These are phyloP conservation scores for Selaginella tamariscina DNA, from an alignment of 75 land plant genomes.

Conservation along the genomic window DNA sequence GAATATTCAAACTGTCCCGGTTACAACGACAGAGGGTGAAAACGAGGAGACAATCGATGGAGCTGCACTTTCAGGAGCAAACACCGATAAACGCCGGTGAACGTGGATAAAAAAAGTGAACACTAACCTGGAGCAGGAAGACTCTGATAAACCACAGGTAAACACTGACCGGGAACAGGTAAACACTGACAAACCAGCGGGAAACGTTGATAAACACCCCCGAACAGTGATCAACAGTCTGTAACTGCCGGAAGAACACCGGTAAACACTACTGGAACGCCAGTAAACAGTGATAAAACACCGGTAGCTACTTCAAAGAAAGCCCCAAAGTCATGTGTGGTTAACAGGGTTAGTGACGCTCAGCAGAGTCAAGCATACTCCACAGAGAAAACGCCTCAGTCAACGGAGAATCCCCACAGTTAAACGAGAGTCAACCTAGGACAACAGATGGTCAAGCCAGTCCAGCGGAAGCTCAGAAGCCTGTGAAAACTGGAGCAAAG, in stretches of 20 bases:
- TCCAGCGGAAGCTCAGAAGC: not conserved
- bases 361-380: not conserved
- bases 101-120: not conserved
- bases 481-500: not conserved
- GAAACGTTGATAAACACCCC: no score
- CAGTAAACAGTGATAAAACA: no score
- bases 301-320: not conserved
- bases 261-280: no score
- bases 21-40: not conserved
- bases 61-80: not conserved
- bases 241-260: not conserved
- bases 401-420: no score
- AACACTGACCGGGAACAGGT: not conserved
- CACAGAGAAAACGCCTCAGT: no score
- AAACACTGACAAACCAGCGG: not conserved
- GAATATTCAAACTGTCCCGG: not conserved
- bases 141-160: not conserved
- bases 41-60: slow-evolving; percentile 1
- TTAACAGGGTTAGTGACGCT: not conserved
- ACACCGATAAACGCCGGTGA: not conserved
- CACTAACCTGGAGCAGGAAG: not conserved
- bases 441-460: not conserved
- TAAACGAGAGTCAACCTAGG: no score
- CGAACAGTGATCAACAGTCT: not conserved
- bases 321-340: not conserved